These are phyloP conservation scores for Bassia scoparia DNA, from an alignment of 148 eudicot genomes.

Conservation along the genomic window DNA sequence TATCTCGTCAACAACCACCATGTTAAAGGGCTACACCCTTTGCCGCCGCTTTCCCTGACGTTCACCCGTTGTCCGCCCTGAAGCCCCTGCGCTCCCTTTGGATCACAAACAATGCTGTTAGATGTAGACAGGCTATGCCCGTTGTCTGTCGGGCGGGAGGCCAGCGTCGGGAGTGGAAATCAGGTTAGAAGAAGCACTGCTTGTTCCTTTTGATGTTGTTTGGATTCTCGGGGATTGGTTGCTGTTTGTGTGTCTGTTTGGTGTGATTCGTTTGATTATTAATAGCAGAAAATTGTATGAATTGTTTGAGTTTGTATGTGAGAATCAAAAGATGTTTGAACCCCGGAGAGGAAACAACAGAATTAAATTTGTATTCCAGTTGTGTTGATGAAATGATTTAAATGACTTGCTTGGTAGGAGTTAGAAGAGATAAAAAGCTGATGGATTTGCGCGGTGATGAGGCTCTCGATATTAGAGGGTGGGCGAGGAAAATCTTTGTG, in stretches of 20 bases:
- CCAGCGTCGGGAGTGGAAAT: slow-evolving; percentile 34
- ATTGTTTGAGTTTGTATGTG: too few relatives aligned
- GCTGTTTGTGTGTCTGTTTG: neutral
- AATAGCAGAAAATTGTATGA: neutral
- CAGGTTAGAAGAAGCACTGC: slow-evolving; percentile 29
- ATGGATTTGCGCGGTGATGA: too few relatives aligned
- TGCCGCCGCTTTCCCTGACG: slow-evolving; percentile 16
- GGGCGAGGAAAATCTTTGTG: too few relatives aligned
- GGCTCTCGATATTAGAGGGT: too few relatives aligned
- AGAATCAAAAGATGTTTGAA: too few relatives aligned
- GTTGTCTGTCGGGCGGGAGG: slow-evolving; percentile 48
- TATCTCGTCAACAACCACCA: slow-evolving; percentile 12
- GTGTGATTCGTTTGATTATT: neutral
- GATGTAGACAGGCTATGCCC: slow-evolving; percentile 27
- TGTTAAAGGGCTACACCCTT: slow-evolving; percentile 13
- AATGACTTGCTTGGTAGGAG: too few relatives aligned
- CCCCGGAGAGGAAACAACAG: too few relatives aligned
- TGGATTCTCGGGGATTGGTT: too few relatives aligned
- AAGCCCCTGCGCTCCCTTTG: slow-evolving; percentile 12
- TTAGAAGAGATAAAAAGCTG: too few relatives aligned
- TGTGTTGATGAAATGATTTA: too few relatives aligned
- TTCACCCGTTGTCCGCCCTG: slow-evolving; percentile 7
- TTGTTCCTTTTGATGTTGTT: neutral
- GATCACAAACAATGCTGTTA: slow-evolving; percentile 17
- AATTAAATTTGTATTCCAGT: too few relatives aligned